Base-by-base conservation (phyloP, 2,329 filamentous ascomycete species). In the Hymenoscyphus albidus region DNA sequence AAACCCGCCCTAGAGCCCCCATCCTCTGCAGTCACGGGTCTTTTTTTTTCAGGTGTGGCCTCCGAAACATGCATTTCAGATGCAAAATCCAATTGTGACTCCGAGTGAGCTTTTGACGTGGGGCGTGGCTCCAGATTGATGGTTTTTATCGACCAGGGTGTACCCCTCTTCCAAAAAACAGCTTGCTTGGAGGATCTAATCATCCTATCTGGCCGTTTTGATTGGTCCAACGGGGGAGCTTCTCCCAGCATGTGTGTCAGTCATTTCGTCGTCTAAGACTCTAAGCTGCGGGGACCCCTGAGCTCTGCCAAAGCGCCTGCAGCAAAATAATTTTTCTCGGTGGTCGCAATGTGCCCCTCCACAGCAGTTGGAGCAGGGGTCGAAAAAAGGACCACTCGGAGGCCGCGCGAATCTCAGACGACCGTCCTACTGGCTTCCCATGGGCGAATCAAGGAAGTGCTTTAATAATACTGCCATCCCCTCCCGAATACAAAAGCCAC, bases 261-360 rank as follows among this genome's bases (percentile, higher is more conserved):
- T 65, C 31, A 35, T 59, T 58, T 65, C 54, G 64, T 58, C 59
- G 58, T 58, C 59, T 55, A 27, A 27, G 27, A 27, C 27, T 27
- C 27, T 27, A 22, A 14, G 59, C 48, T 66, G 69, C 67, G 67
- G 67, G 67, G 69, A 66, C 57, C 66, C 67, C 64, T 68, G 69
- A 59, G 10, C 38, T 54, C 35, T 64, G 40, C 51, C 56, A 61
- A 35, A 57, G 58, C 65, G 63, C 22, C 61, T 61, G 59, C 16
- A 22, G 64, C 39, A 62, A 67, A 65, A 64, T 62, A 14, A 55
- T 62, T 62, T 57, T 48, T 44, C 57, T 64, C 40, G 35, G 55
- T 61, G 38, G 35, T 48, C 44, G 59, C 39, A 22, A 51, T 40
- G 38, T 62, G 44, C 60, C 60, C 60, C 60, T 54, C 60, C 60